A percentile compares a stretch with the other conserved stretches of the same genome.
Evolutionary conservation across 176 grass and related monocot species (phyloP).

Genomic region (Eleusine indica): DNA sequence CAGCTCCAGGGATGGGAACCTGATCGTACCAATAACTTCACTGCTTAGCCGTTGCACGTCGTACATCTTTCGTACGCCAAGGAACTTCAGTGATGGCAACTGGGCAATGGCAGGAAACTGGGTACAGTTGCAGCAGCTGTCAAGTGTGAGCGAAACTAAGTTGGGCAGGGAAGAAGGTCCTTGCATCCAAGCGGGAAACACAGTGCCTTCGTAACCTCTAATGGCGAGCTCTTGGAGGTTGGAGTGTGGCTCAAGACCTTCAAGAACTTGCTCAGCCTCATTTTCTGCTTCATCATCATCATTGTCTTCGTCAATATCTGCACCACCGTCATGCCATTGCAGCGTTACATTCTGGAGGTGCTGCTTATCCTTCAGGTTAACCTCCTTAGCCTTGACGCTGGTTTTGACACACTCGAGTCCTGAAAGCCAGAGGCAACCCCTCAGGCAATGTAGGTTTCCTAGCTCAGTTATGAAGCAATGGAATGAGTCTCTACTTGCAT

Average conservation of each 20-base stretch:
- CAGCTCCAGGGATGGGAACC: slow-evolving; percentile 38
- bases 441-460: slow-evolving; percentile 27
- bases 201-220: slow-evolving; percentile 31
- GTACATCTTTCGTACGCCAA: slow-evolving; percentile 9
- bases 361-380: slow-evolving; percentile 34
- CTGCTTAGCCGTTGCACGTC: neutral
- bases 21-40: accelerated
- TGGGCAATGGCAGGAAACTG: slow-evolving; percentile 26
- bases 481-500: neutral
- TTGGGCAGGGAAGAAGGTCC: slow-evolving; percentile 6
- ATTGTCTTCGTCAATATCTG: neutral
- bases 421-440: slow-evolving; percentile 9
- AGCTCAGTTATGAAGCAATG: slow-evolving; percentile 44
- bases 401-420: slow-evolving; percentile 21
- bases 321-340: neutral
- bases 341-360: slow-evolving; percentile 20
- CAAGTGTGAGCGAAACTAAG: slow-evolving; percentile 33
- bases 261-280: slow-evolving; percentile 25
- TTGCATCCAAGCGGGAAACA: slow-evolving; percentile 42
- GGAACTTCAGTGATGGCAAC: slow-evolving; percentile 31
- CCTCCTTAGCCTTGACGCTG: neutral
- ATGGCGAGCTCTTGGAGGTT: slow-evolving; percentile 37
- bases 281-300: neutral
- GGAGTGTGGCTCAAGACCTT: slow-evolving; percentile 30
- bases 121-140: slow-evolving; percentile 37